Conservation (phyloP, 441 rosid genomes). For the Eruca vesicaria region DNA sequence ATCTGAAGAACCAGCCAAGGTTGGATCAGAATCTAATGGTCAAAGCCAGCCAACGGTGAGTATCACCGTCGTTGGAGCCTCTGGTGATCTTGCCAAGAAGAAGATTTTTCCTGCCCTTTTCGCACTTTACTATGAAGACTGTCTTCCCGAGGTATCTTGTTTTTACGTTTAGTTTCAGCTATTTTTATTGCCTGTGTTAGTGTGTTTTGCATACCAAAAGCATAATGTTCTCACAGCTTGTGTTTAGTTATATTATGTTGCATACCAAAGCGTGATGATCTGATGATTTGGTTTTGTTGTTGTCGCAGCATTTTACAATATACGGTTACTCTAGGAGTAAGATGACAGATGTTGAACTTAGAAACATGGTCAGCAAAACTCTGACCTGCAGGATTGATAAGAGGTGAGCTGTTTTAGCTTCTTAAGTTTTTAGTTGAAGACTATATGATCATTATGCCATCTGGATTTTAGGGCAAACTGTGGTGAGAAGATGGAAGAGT, state of each 20-base stretch:
- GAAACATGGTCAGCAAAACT: constrained; percentile 86
- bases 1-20: constrained; percentile 42
- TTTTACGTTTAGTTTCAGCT: background rate
- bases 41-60: constrained; percentile 61
- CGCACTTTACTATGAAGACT: constrained; percentile 85
- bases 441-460: too few species aligned
- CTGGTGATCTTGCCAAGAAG: constrained; percentile 95
- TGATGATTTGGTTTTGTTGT: constrained; percentile 9
- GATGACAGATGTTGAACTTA: constrained; percentile 85
- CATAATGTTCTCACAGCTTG: background rate
- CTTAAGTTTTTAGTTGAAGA: background rate
- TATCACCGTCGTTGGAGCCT: constrained; percentile 87
- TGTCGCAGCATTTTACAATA: constrained; percentile 73
- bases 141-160: constrained; percentile 78
- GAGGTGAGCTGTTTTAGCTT: constrained; percentile 47
- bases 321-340: constrained; percentile 88
- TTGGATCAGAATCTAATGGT: constrained; percentile 38
- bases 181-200: background rate
- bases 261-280: background rate
- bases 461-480: constrained; percentile 61
- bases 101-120: constrained; percentile 96
- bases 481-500: constrained; percentile 79
- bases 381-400: constrained; percentile 87
- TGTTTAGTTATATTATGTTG: background rate
- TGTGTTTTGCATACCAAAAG: background rate